Conservation (phyloP, 1,139 yeast species). For the Candida albicans region DNA sequence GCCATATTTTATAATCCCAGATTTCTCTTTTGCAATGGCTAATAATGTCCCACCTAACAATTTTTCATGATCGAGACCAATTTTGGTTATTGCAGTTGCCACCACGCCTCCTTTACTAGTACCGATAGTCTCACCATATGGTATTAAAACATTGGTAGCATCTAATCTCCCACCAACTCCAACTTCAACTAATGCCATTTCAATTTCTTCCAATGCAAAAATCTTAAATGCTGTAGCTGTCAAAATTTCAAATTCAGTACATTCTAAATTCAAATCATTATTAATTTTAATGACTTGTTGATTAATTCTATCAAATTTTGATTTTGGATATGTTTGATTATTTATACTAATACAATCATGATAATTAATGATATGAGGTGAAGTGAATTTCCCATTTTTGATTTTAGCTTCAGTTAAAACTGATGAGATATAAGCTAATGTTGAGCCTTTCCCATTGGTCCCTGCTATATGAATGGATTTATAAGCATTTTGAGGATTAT, state of each 20-base stretch:
- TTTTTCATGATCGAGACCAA: conserved; percentile 80
- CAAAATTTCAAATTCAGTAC: conserved; percentile 83
- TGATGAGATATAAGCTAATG: conserved; percentile 73
- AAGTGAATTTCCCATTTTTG: conserved; percentile 75
- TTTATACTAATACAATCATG: conserved; percentile 76
- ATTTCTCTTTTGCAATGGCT: conserved; percentile 74
- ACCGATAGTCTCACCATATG: conserved; percentile 20
- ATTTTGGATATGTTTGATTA: conserved; percentile 51
- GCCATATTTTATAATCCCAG: conserved; percentile 70
- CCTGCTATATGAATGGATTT: conserved; percentile 86
- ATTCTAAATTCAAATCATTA: conserved; percentile 44
- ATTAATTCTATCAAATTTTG: conserved; percentile 48
- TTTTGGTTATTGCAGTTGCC: conserved; percentile 76
- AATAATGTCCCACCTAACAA: conserved; percentile 65
- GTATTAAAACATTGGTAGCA: conserved; percentile 70
- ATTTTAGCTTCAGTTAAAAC: conserved; percentile 51
- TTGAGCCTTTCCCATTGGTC: conserved; percentile 93
- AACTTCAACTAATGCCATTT: conserved; percentile 80
- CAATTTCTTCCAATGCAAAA: conserved; percentile 58
- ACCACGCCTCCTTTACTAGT: conserved; percentile 40
- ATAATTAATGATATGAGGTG: conserved; percentile 76
- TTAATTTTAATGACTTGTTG: conserved; percentile 38
- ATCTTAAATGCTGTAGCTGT: conserved; percentile 83
- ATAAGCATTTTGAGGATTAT: conserved; percentile 64
- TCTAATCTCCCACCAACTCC: conserved; percentile 89